phyloP scores from a whole-genome alignment of 176 grass and related monocot genomes.

The Oryza glumipatula region DNA sequence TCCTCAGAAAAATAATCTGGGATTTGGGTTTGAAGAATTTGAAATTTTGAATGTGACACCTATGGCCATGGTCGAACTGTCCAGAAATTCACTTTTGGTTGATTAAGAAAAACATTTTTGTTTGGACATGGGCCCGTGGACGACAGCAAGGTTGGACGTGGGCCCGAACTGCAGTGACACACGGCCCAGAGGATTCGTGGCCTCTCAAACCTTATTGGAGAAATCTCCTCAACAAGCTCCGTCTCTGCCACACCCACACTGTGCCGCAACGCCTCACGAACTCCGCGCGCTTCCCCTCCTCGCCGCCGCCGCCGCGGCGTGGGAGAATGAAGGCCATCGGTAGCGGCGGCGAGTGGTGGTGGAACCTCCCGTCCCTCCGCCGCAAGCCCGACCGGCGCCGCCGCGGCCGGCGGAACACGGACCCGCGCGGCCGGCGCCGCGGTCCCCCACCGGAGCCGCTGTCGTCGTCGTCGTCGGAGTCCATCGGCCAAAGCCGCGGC shows the following conservation, averaged over 20 bases:
- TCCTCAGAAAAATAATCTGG: too few species aligned
- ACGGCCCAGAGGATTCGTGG: conserved; percentile 11
- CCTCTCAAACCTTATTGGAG: conserved; percentile 26
- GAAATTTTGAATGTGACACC: neutral
- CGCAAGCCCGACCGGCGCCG: conserved; percentile 48
- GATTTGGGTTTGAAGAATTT: too few species aligned
- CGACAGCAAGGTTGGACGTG: neutral
- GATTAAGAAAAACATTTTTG: neutral
- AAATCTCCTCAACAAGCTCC: conserved; percentile 6
- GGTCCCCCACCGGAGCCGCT: conserved; percentile 42
- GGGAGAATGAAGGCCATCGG: conserved; percentile 55
- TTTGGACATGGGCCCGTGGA: neutral
- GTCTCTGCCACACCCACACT: neutral
- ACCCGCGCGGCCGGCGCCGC: conserved; percentile 49
- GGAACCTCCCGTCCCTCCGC: conserved; percentile 58
- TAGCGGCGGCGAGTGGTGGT: conserved; percentile 59
- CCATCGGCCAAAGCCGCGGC: conserved; percentile 43
- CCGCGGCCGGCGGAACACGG: conserved; percentile 50
- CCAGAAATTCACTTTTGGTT: neutral
- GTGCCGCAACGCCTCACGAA: neutral
- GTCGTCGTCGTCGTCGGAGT: conserved; percentile 81
- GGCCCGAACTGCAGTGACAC: conserved; percentile 28
- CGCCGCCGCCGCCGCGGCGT: conserved; percentile 17
- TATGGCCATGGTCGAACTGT: neutral
- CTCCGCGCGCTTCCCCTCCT: neutral